Evolutionary conservation across 176 grass and related monocot species (phyloP).

Genomic region (Oryza coarctata): DNA sequence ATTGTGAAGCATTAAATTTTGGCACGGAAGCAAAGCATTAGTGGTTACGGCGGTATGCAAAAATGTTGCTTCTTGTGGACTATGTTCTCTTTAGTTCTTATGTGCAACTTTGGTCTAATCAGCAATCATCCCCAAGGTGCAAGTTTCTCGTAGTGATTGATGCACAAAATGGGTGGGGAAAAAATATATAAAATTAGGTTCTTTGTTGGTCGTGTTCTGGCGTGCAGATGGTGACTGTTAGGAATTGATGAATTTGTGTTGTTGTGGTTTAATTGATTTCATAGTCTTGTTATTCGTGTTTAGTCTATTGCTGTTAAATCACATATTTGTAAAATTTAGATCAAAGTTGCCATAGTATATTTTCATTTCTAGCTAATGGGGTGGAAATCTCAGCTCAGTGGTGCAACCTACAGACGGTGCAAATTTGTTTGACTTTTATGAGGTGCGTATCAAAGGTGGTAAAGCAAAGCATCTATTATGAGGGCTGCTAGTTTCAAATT

Average conservation of each 20-base stretch:
- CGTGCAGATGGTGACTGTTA: not conserved
- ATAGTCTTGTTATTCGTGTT: not conserved
- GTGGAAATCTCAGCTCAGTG: not conserved
- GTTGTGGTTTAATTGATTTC: not conserved
- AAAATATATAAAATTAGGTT: not conserved
- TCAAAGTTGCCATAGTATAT: not conserved
- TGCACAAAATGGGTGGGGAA: not conserved
- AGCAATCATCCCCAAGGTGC: not conserved
- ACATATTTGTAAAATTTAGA: not conserved
- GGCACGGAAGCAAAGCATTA: not conserved
- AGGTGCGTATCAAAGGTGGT: not conserved
- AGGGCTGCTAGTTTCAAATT: not conserved
- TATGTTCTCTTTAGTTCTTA: not conserved
- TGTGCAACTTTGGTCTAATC: not conserved
- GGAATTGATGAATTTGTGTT: conserved; percentile 21
- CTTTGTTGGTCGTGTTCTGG: not conserved
- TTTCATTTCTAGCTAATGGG: conserved; percentile 4
- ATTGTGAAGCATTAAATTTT: not conserved
- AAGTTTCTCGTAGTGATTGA: not conserved
- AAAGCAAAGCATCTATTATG: not conserved
- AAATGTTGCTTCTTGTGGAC: not conserved
- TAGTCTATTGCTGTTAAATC: not conserved
- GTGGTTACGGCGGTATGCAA: not conserved
- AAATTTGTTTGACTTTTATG: conserved; percentile 5
- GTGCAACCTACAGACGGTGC: not conserved